A percentile compares a stretch with the other conserved stretches of the same genome.
Evolutionary conservation across 2,329 filamentous ascomycete genomes (phyloP).

Genomic region (Emericellopsis cladophorae): DNA sequence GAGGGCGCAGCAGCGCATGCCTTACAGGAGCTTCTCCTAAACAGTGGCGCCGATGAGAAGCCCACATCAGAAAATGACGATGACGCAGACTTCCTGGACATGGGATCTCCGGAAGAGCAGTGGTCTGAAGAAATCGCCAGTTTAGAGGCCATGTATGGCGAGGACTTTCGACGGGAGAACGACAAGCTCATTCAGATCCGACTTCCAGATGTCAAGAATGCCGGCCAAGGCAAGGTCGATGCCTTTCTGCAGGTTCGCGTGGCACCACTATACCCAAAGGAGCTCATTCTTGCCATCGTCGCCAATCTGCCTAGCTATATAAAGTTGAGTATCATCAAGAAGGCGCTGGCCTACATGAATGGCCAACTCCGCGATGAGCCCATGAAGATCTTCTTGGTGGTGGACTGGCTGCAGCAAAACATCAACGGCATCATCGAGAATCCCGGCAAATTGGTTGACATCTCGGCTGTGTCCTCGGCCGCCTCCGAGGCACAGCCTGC

Average conservation of each 20-base stretch:
- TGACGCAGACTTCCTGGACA: slow-evolving; percentile 30
- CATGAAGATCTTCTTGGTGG: slow-evolving; percentile 77
- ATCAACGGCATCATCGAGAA: slow-evolving; percentile 72
- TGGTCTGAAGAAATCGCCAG: slow-evolving; percentile 84
- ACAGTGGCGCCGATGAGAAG: slow-evolving; percentile 4
- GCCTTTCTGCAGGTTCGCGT: slow-evolving; percentile 54
- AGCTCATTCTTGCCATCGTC: slow-evolving; percentile 55
- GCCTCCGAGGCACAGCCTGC: slow-evolving; percentile 37
- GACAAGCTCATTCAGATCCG: slow-evolving; percentile 57
- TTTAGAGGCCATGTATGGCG: slow-evolving; percentile 75
- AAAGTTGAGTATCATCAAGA: slow-evolving; percentile 74
- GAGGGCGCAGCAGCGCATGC: slow-evolving; percentile 67
- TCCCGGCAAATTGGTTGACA: slow-evolving; percentile 73
- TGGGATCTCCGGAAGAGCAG: slow-evolving; percentile 42
- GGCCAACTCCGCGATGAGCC: slow-evolving; percentile 67
- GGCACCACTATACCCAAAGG: slow-evolving; percentile 61
- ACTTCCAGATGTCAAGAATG: slow-evolving; percentile 43
- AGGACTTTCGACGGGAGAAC: slow-evolving; percentile 51
- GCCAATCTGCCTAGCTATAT: slow-evolving; percentile 80
- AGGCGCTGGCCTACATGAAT: slow-evolving; percentile 58
- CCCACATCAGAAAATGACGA: slow-evolving; percentile 14
- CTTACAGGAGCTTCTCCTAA: slow-evolving; percentile 47
- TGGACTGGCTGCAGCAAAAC: slow-evolving; percentile 85
- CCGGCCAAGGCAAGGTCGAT: slow-evolving; percentile 22
- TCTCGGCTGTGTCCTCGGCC: slow-evolving; percentile 65